Evolutionary conservation across 176 grass and related monocot genomes (phyloP).

Genomic region (Panicum miliaceum): DNA sequence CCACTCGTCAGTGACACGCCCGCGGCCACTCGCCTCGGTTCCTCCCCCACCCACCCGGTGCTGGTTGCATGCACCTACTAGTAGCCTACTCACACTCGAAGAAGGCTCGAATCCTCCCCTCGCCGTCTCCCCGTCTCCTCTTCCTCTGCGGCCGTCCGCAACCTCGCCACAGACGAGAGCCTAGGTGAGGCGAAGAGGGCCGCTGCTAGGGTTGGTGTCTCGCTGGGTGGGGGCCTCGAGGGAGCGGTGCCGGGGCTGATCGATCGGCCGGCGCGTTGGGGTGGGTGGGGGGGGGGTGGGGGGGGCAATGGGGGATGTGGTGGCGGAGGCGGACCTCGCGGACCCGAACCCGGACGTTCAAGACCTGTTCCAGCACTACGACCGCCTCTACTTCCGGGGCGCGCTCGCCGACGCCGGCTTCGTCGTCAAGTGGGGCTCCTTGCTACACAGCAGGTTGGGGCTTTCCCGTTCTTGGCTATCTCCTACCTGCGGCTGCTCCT

Average conservation of each 20-base stretch:
- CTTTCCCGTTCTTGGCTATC: background rate
- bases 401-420: slow-evolving; percentile 52
- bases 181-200: background rate
- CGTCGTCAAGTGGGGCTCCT: slow-evolving; percentile 51
- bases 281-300: too few species aligned
- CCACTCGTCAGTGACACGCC: background rate
- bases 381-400: slow-evolving; percentile 65
- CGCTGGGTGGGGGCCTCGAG: background rate
- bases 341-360: slow-evolving; percentile 57
- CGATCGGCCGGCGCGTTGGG: slow-evolving; percentile 13
- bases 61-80: background rate
- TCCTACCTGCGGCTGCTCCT: background rate
- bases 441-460: slow-evolving; percentile 38
- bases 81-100: background rate
- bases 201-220: background rate
- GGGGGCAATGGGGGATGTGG: background rate
- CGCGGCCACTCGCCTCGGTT: background rate
- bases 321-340: slow-evolving; percentile 35
- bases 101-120: background rate
- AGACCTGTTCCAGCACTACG: slow-evolving; percentile 64
- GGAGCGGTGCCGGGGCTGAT: background rate
- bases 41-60: background rate
- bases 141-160: background rate
- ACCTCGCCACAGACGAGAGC: background rate
- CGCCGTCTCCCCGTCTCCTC: background rate